Percentiles rank a stretch among this genome's conserved stretches.
These are phyloP conservation scores for Collybia nuda DNA, from an alignment of 768 basidiomycete species.

Conservation along the genomic window DNA sequence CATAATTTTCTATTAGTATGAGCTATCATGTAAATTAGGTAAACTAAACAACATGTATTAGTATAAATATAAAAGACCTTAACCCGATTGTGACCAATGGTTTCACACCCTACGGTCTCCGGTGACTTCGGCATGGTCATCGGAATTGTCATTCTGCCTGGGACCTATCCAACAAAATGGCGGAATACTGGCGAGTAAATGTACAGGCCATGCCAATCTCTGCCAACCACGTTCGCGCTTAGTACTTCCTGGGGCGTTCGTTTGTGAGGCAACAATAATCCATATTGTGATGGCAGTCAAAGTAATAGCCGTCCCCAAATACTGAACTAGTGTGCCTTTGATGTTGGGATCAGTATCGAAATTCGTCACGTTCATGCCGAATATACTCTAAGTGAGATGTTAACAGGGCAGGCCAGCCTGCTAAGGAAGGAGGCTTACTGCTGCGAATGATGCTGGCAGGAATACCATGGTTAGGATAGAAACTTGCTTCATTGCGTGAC, in stretches of 20 bases:
- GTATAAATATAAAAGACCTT: no score
- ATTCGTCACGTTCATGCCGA: slow-evolving; percentile 39
- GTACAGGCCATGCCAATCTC: slow-evolving; percentile 11
- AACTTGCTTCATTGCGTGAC: slow-evolving; percentile 34
- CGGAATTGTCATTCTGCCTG: no score
- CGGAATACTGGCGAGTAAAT: neutral
- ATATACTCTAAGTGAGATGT: slow-evolving; percentile 24
- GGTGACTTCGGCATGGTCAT: no score
- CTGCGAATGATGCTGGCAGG: slow-evolving; percentile 41
- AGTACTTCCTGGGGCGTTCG: slow-evolving; percentile 8
- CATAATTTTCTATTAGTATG: neutral
- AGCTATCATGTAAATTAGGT: no score
- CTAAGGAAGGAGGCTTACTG: slow-evolving; percentile 15
- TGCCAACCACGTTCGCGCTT: slow-evolving; percentile 5
- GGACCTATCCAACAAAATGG: neutral
- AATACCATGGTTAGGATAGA: slow-evolving; percentile 50
- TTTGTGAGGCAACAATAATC: slow-evolving; percentile 45
- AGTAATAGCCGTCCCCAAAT: slow-evolving; percentile 35
- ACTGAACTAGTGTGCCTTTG: slow-evolving; percentile 33
- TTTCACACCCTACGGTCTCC: no score
- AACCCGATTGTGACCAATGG: no score
- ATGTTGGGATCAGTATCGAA: slow-evolving; percentile 23
- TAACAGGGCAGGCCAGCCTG: neutral
- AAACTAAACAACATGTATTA: no score
- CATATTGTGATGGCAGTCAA: slow-evolving; percentile 43